A percentile compares a stretch with the other conserved stretches of the same genome.
Evolutionary conservation across 305 asterid species (phyloP).

Genomic region (Fraxinus paxiana): DNA sequence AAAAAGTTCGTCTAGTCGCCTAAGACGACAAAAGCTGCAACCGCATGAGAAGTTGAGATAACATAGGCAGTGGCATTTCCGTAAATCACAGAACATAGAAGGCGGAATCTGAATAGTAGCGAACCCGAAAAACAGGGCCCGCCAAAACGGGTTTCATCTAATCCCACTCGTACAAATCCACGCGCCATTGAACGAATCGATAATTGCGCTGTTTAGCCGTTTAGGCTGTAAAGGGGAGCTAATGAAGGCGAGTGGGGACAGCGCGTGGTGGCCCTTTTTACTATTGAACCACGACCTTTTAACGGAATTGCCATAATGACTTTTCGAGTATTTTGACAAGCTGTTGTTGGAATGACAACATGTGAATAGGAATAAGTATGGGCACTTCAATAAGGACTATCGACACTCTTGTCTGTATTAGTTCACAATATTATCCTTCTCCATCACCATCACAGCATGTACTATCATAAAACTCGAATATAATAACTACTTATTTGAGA

Average conservation of each 20-base stretch:
- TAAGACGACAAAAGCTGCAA: slow-evolving; percentile 12
- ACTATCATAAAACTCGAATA: not conserved
- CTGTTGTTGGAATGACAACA: slow-evolving; percentile 11
- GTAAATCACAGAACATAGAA: slow-evolving; percentile 18
- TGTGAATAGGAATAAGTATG: not conserved
- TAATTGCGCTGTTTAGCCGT: slow-evolving; percentile 29
- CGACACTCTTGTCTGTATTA: slow-evolving; percentile 1
- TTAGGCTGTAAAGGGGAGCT: slow-evolving; percentile 30
- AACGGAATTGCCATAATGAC: slow-evolving; percentile 37
- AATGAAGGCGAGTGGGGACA: slow-evolving; percentile 45
- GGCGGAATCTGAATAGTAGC: slow-evolving; percentile 11
- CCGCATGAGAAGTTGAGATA: slow-evolving; percentile 19
- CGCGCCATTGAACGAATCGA: slow-evolving; percentile 41
- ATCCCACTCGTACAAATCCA: slow-evolving; percentile 26
- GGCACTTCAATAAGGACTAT: slow-evolving; percentile 15
- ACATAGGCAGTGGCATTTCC: slow-evolving; percentile 26
- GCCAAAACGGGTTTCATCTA: slow-evolving; percentile 16
- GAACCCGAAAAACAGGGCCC: slow-evolving; percentile 34
- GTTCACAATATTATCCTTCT: slow-evolving; percentile 6
- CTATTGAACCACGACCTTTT: slow-evolving; percentile 34
- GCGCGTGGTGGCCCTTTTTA: slow-evolving; percentile 51
- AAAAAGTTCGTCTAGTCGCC: not conserved
- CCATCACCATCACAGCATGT: not conserved
- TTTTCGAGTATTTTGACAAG: slow-evolving; percentile 17
- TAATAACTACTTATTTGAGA: not conserved